A percentile compares a stretch with the other conserved stretches of the same genome.
Evolutionary conservation across 2,329 filamentous ascomycete genomes (phyloP).

Genomic region (Dothistroma septosporum): DNA sequence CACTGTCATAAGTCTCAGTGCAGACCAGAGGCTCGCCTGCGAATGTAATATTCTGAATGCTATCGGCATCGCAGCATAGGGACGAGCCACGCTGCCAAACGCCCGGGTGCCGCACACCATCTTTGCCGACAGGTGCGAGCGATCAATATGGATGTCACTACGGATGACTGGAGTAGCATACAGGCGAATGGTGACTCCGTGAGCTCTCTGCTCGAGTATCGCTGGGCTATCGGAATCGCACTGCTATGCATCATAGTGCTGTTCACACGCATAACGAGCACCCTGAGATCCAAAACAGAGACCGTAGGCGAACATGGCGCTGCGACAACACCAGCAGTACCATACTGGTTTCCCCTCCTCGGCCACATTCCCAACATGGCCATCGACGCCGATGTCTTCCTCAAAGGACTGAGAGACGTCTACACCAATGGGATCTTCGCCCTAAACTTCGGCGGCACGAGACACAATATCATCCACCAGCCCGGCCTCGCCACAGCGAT

Average conservation of each 20-base stretch:
- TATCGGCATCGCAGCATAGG: neutral
- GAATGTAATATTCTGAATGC: neutral
- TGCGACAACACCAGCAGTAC: constrained; percentile 37
- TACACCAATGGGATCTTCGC: constrained; percentile 44
- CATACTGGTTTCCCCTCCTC: constrained; percentile 58
- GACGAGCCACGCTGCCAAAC: neutral
- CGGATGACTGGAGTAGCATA: neutral
- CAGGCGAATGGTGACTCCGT: neutral
- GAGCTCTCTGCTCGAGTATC: neutral
- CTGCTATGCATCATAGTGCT: constrained; percentile 10
- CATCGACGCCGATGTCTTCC: constrained; percentile 43
- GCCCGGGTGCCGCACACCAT: neutral
- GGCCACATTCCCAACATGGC: constrained; percentile 53
- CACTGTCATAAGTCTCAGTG: neutral
- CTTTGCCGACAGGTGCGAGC: neutral
- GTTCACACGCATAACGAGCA: constrained; percentile 23
- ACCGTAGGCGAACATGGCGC: constrained; percentile 20
- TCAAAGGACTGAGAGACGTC: constrained; percentile 40
- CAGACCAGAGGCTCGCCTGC: neutral
- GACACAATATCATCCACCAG: constrained; percentile 49
- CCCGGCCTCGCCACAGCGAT: constrained; percentile 45
- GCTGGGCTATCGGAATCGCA: neutral
- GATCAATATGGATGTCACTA: neutral
- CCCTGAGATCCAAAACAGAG: constrained; percentile 12
- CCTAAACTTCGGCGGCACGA: constrained; percentile 48